Evolutionary conservation across 2,329 filamentous ascomycete genomes (phyloP), one percentile per base, ranked within the genome.

Genomic region (Cladophialophora psammophila): DNA sequence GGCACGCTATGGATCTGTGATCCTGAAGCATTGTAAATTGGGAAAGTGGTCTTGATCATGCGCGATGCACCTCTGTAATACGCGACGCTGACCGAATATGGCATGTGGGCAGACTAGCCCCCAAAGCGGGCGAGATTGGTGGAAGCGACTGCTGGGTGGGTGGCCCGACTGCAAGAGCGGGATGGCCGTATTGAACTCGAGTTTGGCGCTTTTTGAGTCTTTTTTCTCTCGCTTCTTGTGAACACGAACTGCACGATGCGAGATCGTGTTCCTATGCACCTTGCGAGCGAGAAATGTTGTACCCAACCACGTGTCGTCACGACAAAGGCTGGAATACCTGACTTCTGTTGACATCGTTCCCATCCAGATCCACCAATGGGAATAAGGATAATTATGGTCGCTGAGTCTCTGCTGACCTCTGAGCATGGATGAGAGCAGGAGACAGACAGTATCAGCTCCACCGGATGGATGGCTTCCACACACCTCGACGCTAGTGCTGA

Each of bases 171-270:
- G 59, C 59, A 61, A 52, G 52, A 48, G 35, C 34, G 18, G 53
- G 54, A 36, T 64, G n/a, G 20, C 40, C 26, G 34, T 58, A 42
- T 50, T 53, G 61, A 57, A 35, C 15, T 35, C n/a, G 18, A 52
- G 60, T n/a, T n/a, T 20, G 50, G 26, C 13, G 15, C 8, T 32
- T 56, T 56, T 9, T 36, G 50, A 13, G 36, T 34, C 13, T 12
- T 15, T 15, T 34, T 52, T 34, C 59, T 13, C 45, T 55, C 20
- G 35, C 20, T 36, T 35, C 45, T 38, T 7, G 20, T 58, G 13
- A 58, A 62, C 34, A 65, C 62, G 63, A 66, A 40, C 40, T 64
- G 63, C 62, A 65, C 54, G 45, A 60, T 59, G 58, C 62, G 68
- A 67, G 59, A 59, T 65, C 54, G 58, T 63, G 18, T 59, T 42